Conservation (phyloP, 441 rosid species). For the Populus hybrid region DNA sequence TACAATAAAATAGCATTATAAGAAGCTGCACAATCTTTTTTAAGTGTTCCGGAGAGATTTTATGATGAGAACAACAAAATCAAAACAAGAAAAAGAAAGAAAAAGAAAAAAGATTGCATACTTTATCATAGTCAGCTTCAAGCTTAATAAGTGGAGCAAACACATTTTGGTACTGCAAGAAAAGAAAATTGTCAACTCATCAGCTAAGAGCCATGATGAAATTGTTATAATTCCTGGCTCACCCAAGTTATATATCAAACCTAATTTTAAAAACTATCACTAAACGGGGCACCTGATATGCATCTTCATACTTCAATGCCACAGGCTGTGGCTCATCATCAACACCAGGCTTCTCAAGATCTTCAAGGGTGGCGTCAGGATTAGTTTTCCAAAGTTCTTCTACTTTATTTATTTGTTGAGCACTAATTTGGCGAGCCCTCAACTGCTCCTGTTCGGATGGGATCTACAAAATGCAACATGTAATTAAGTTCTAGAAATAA, state of each 20-base stretch:
- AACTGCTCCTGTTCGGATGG: constrained; percentile 99
- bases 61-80: background rate
- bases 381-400: constrained; percentile 99
- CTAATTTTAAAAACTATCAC: constrained; percentile 12
- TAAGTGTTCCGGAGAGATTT: background rate
- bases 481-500: constrained; percentile 21
- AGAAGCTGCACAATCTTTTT: background rate
- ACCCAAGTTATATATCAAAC: background rate
- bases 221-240: background rate
- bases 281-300: constrained; percentile 69
- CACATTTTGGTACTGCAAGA: constrained; percentile 95
- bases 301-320: constrained; percentile 95
- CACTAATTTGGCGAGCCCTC: constrained; percentile 98
- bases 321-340: constrained; percentile 99
- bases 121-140: constrained; percentile 99
- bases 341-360: constrained; percentile 99
- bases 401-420: constrained; percentile 97
- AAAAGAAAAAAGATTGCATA: constrained; percentile 23
- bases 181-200: constrained; percentile 13
- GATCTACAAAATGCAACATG: constrained; percentile 44
- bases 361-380: constrained; percentile 98
- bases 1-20: constrained; percentile 23
- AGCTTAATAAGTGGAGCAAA: constrained; percentile 99
- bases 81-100: background rate
- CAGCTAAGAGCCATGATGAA: constrained; percentile 13